These are phyloP conservation scores for Magnaporthiopsis rhizophila DNA, from an alignment of 2,329 filamentous ascomycete genomes.

Conservation along the genomic window DNA sequence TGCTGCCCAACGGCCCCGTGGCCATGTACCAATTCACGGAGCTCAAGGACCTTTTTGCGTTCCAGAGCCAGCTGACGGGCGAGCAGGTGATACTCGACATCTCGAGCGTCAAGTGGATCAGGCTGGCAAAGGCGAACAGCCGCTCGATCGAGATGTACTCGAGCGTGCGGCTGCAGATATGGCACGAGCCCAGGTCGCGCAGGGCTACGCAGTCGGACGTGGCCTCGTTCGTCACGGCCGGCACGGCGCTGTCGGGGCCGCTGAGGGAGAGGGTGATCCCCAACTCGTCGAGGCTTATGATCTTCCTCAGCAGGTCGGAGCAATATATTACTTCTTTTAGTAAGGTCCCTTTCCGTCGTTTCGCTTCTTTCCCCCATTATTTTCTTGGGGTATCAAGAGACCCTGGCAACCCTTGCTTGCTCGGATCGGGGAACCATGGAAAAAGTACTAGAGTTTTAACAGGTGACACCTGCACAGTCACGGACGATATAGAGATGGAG, in stretches of 20 bases:
- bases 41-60: slow-evolving; percentile 18
- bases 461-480: slow-evolving; percentile 11
- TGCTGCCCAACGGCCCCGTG: slow-evolving; percentile 13
- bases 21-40: slow-evolving; percentile 20
- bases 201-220: slow-evolving; percentile 15
- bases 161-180: slow-evolving; percentile 20
- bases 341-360: slow-evolving; percentile 10
- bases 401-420: too few relatives aligned
- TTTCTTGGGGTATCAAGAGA: too few relatives aligned
- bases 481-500: slow-evolving; percentile 21
- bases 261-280: slow-evolving; percentile 17
- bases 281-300: slow-evolving; percentile 17
- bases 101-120: slow-evolving; percentile 18
- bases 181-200: slow-evolving; percentile 19
- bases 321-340: slow-evolving; percentile 21
- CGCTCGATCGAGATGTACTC: slow-evolving; percentile 17
- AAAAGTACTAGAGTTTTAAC: too few relatives aligned
- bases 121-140: slow-evolving; percentile 13
- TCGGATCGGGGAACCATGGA: too few relatives aligned
- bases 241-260: slow-evolving; percentile 20
- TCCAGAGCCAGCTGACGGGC: slow-evolving; percentile 20
- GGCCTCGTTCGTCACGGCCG: slow-evolving; percentile 20
- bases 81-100: slow-evolving; percentile 22
- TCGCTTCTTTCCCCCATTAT: not conserved
- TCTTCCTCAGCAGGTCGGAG: slow-evolving; percentile 19